phyloP scores from a whole-genome alignment of 768 basidiomycete genomes.

The Hericium alpestre region DNA sequence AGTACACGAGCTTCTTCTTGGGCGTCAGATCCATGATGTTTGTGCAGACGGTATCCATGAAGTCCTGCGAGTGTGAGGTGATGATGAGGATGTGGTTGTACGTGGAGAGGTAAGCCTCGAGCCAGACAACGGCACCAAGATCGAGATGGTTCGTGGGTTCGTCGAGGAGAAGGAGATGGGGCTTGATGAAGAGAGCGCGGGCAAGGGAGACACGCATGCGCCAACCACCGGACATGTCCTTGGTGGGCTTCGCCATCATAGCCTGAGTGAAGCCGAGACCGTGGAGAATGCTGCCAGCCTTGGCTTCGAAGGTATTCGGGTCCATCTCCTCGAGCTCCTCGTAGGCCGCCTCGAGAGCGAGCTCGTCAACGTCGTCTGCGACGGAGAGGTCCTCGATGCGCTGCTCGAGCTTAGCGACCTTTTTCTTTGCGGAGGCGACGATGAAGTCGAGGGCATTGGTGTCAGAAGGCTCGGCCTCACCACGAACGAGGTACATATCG shows the following conservation, averaged over 20 bases:
- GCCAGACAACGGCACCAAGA: constrained; percentile 96
- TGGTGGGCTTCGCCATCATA: constrained; percentile 96
- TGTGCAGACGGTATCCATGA: constrained; percentile 96
- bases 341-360: constrained; percentile 79
- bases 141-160: constrained; percentile 92
- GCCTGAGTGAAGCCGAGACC: constrained; percentile 84
- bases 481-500: constrained; percentile 94
- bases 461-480: constrained; percentile 92
- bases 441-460: constrained; percentile 97
- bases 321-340: constrained; percentile 97
- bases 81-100: constrained; percentile 98
- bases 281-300: constrained; percentile 92
- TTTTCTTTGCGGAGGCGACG: constrained; percentile 81
- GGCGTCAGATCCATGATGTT: constrained; percentile 93
- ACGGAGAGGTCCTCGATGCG: constrained; percentile 87
- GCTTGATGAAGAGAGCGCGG: constrained; percentile 90
- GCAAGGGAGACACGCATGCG: constrained; percentile 97
- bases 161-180: constrained; percentile 89
- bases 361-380: constrained; percentile 83
- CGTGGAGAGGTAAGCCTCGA: constrained; percentile 94
- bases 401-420: constrained; percentile 87
- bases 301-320: constrained; percentile 88
- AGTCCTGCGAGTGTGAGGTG: constrained; percentile 98
- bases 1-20: constrained; percentile 90
- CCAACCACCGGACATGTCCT: constrained; percentile 99